A percentile compares a stretch with the other conserved stretches of the same genome.
Evolutionary conservation across 73 alveolate genomes (phyloP).

Genomic region (Paraurostyla sp.): DNA sequence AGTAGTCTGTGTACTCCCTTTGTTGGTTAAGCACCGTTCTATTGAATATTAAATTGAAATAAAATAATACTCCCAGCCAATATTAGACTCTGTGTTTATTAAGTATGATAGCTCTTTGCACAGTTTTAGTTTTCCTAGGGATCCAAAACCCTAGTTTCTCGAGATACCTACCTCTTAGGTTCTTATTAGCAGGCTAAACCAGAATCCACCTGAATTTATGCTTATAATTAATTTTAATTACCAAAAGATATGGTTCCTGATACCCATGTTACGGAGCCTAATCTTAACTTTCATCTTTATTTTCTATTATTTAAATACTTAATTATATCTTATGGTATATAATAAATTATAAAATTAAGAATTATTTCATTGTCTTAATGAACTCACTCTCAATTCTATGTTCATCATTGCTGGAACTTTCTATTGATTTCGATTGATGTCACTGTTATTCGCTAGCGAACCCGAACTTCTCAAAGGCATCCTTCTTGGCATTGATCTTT

Average conservation of each 20-base stretch:
- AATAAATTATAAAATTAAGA: not conserved
- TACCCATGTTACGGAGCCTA: conserved; percentile 68
- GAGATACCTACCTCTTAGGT: conserved; percentile 70
- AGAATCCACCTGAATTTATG: conserved; percentile 67
- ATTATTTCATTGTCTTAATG: not conserved
- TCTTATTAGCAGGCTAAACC: conserved; percentile 60
- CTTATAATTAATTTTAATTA: not conserved
- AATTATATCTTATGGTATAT: conserved; percentile 40
- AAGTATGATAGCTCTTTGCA: conserved; percentile 75
- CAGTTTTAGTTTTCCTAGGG: conserved; percentile 75
- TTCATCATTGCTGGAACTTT: not conserved
- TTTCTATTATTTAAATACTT: conserved; percentile 5
- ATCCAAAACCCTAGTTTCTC: conserved; percentile 82
- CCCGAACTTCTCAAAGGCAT: conserved; percentile 56
- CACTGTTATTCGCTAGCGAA: conserved; percentile 33
- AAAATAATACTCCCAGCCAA: conserved; percentile 74
- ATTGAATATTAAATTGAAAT: not conserved
- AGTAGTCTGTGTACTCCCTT: conserved; percentile 63
- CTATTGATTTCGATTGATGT: not conserved
- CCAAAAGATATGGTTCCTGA: conserved; percentile 76
- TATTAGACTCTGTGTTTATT: conserved; percentile 70
- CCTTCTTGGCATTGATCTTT: conserved; percentile 45
- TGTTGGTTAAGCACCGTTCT: conserved; percentile 80
- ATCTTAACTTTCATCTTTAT: conserved; percentile 71
- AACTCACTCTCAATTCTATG: not conserved